Evolutionary conservation across 352 stramenopile species (phyloP).

Genomic region (Hyaloperonospora arabidopsidis): DNA sequence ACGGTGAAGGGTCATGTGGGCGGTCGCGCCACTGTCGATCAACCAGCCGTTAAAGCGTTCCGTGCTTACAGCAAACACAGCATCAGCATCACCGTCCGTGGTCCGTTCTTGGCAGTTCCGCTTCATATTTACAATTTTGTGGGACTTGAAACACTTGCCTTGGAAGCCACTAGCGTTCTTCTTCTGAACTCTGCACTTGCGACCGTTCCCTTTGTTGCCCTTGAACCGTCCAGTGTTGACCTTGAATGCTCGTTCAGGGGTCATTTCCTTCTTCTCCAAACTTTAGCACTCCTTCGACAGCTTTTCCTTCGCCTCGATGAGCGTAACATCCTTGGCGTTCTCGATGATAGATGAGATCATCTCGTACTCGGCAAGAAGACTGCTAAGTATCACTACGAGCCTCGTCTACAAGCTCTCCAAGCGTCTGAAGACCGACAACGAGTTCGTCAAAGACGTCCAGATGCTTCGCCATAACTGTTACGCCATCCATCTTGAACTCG

Average conservation of each 20-base stretch:
- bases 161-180: constrained; percentile 3
- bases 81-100: not conserved
- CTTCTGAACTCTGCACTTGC: not conserved
- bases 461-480: constrained; percentile 7
- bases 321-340: constrained; percentile 9
- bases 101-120: constrained; percentile 5
- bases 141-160: constrained; percentile 13
- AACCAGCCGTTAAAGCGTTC: not conserved
- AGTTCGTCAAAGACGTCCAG: constrained; percentile 26
- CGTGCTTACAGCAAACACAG: constrained; percentile 1
- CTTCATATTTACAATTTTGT: constrained; percentile 12
- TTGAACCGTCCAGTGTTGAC: not conserved
- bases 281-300: constrained; percentile 20
- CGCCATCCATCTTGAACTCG: constrained; percentile 7
- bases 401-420: constrained; percentile 19
- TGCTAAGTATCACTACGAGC: constrained; percentile 21
- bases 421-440: constrained; percentile 16
- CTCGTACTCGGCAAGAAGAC: constrained; percentile 22
- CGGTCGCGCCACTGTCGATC: constrained; percentile 8
- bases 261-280: constrained; percentile 6
- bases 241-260: not conserved
- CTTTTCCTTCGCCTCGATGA: constrained; percentile 26
- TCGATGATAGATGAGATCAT: constrained; percentile 14
- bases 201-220: not conserved
- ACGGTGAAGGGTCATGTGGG: constrained; percentile 12